A percentile compares a stretch with the other conserved stretches of the same genome.
These are phyloP conservation scores for Skeletonema tropicum DNA, from an alignment of 108 stramenopile genomes.

Conservation along the genomic window DNA sequence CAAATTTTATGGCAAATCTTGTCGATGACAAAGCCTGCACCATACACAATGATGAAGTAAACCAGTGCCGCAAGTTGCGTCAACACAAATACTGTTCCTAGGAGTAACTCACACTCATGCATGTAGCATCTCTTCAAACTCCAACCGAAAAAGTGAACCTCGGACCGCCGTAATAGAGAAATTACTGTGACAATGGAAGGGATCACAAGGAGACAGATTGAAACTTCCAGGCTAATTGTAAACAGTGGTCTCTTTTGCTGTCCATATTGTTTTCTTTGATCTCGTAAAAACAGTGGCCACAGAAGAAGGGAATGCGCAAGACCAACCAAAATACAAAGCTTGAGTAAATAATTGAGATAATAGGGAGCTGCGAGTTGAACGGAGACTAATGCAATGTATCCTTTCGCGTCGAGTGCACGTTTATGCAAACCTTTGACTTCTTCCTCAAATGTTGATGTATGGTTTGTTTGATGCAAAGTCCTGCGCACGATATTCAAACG, in stretches of 20 bases:
- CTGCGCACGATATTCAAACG: slow-evolving; percentile 18
- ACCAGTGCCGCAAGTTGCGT: slow-evolving; percentile 23
- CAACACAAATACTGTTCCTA: slow-evolving; percentile 35
- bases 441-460: slow-evolving; percentile 5
- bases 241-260: background rate
- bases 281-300: slow-evolving; percentile 3
- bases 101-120: slow-evolving; percentile 39
- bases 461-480: slow-evolving; percentile 8
- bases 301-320: slow-evolving; percentile 22
- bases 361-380: slow-evolving; percentile 46
- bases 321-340: slow-evolving; percentile 22
- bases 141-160: background rate
- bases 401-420: slow-evolving; percentile 11
- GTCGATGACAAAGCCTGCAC: slow-evolving; percentile 7
- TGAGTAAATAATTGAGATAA: slow-evolving; percentile 44
- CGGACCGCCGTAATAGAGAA: slow-evolving; percentile 5
- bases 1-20: background rate
- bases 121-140: slow-evolving; percentile 5
- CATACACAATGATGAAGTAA: slow-evolving; percentile 26
- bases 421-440: slow-evolving; percentile 6
- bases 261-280: background rate
- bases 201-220: slow-evolving; percentile 12
- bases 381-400: slow-evolving; percentile 26
- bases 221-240: background rate
- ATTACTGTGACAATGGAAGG: slow-evolving; percentile 14